Base-by-base conservation (phyloP, 169 alveolate species). In the Ichthyophthirius multifiliis region DNA sequence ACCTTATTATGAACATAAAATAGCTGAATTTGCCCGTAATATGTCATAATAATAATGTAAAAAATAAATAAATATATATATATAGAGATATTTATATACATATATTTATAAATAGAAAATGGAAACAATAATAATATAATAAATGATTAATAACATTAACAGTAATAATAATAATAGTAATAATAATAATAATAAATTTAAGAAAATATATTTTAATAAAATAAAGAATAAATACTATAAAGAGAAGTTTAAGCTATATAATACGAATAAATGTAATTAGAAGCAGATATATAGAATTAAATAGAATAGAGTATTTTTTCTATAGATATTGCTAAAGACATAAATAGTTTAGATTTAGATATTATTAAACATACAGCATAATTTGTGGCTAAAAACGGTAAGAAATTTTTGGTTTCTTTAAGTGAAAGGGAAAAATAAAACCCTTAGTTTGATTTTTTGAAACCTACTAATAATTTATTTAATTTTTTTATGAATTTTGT, bases 331-430 rank as follows among this genome's bases (percentile, higher is more conserved):
- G 95, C 97, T 0, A 83, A 65, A 64, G 79, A 84, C 43, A 78
- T 93, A 10, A 85, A 94, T 1, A 85, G 88, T 23, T 62, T 82
- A 15, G 97, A 93, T 64, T 65, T 86, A 37, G 97, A 93, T 71
- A 84, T 93, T 6, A 93, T 93, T 35, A 89, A 90, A 48, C 89
- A 86, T 20, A 89, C 94, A 31, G 97, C 97, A 5, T 86, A 90
- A 77, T 93, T 93, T 65, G 93, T 90, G 0, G 93, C 97, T 20
- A 89, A 90, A 78, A 90, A 93, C 75, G 97, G 97, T 3, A 88
- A 89, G 78, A 90, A 93, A 65, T 93, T 89, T 86, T 83, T 93
- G 55, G 74, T 86, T 32, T 95, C 88, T 47, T 73, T 93, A 55
- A 89, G 88, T 23, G 89, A 85, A 62, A 83, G 94, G 67, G 94